These are phyloP conservation scores for Yamadazyma nakazawae DNA, from an alignment of 805 yeast genomes.

Conservation along the genomic window DNA sequence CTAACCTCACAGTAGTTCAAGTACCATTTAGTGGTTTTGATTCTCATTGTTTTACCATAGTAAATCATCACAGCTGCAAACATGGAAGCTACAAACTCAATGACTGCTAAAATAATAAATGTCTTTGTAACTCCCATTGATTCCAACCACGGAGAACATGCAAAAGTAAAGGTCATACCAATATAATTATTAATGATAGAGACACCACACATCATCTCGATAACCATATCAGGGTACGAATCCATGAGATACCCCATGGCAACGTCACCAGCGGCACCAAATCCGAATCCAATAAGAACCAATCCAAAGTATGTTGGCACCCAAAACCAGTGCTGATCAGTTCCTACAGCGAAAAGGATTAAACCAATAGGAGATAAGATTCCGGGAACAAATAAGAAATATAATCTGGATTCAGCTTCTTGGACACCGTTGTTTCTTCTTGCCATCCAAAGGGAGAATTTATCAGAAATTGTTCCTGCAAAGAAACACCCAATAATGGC, in stretches of 20 bases:
- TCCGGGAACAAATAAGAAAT: constrained; percentile 34
- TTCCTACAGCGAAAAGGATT: constrained; percentile 36
- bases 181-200: constrained; percentile 36
- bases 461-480: constrained; percentile 34
- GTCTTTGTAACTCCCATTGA: constrained; percentile 35
- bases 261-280: constrained; percentile 38
- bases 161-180: constrained; percentile 37
- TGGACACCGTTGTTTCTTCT: constrained; percentile 33
- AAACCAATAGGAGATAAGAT: constrained; percentile 34
- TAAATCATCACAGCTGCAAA: constrained; percentile 28
- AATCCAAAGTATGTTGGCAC: constrained; percentile 36
- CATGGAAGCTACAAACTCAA: constrained; percentile 32
- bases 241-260: constrained; percentile 40
- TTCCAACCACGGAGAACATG: constrained; percentile 38
- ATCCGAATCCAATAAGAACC: constrained; percentile 36
- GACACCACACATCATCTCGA: constrained; percentile 40
- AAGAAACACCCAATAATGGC: constrained; percentile 37
- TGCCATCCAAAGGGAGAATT: constrained; percentile 36
- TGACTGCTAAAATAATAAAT: constrained; percentile 33
- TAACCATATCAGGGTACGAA: constrained; percentile 39
- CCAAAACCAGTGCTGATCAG: constrained; percentile 37
- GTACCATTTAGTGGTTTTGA: constrained; percentile 33
- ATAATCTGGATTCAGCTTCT: constrained; percentile 37
- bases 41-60: constrained; percentile 33
- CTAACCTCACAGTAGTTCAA: constrained; percentile 25